These are phyloP conservation scores for Marasmius oreades DNA, from an alignment of 1,284 basidiomycete genomes.

Conservation along the genomic window DNA sequence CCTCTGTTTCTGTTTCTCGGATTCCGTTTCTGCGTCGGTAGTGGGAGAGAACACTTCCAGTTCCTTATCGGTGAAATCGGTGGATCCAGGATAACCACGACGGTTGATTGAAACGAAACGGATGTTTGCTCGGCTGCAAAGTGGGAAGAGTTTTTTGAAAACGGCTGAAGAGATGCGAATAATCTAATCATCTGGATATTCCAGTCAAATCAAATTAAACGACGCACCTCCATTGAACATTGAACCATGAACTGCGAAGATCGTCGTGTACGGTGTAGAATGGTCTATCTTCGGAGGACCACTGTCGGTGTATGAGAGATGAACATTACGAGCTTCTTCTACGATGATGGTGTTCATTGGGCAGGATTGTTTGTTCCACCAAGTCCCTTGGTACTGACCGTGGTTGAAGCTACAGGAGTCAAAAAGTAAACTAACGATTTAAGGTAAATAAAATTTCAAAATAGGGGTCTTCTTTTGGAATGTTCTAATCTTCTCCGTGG, in stretches of 20 bases:
- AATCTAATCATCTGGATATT: not conserved
- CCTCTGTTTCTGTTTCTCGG: not conserved
- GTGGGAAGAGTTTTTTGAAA: constrained; percentile 9
- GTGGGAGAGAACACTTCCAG: constrained; percentile 10
- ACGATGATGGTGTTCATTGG: not conserved
- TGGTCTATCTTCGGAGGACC: not conserved
- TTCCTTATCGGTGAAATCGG: constrained; percentile 14
- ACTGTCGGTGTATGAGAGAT: not conserved
- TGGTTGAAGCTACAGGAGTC: too few species aligned
- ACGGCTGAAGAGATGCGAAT: constrained; percentile 2
- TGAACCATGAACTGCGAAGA: not conserved
- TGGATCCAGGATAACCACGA: constrained; percentile 19
- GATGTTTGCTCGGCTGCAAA: not conserved
- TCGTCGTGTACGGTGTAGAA: not conserved
- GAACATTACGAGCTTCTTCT: not conserved
- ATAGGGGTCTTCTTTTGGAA: too few species aligned
- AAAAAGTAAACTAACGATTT: too few species aligned
- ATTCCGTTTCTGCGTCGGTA: not conserved
- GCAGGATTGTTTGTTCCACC: too few species aligned
- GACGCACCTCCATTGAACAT: not conserved
- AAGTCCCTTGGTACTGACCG: too few species aligned
- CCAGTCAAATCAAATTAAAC: too few species aligned
- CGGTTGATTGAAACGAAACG: constrained; percentile 17
- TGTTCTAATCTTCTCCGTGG: too few species aligned
- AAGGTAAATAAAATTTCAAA: too few species aligned